Conservation (phyloP, 2,329 filamentous ascomycete species). For the Trichoderma koningii region DNA sequence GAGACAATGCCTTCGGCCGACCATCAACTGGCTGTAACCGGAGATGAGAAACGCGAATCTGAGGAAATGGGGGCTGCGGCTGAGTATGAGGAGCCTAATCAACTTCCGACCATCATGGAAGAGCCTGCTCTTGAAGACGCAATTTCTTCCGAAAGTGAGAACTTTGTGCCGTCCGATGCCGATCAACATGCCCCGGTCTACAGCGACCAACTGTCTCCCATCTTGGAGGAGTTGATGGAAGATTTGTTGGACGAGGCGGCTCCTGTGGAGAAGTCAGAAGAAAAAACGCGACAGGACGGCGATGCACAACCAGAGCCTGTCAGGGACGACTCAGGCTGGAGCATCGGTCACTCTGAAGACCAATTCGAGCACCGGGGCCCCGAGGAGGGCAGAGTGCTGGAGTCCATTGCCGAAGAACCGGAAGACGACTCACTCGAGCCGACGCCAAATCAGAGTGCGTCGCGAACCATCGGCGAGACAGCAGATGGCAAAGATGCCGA, state of each 20-base stretch:
- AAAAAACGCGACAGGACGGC: background rate
- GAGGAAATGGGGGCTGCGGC: background rate
- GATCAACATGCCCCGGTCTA: background rate
- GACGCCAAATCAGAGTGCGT: background rate
- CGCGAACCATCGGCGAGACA: background rate
- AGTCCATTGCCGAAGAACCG: background rate
- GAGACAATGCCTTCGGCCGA: background rate
- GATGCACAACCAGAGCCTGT: background rate
- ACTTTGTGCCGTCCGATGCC: background rate
- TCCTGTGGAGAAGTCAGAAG: slow-evolving; percentile 8
- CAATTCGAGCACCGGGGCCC: background rate
- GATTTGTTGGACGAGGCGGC: slow-evolving; percentile 3
- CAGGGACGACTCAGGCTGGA: background rate
- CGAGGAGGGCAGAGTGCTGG: background rate
- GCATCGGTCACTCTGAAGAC: background rate
- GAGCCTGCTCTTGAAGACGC: slow-evolving; percentile 12
- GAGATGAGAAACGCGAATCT: background rate
- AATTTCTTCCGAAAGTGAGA: background rate
- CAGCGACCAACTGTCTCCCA: slow-evolving; percentile 17
- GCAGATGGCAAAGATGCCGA: background rate
- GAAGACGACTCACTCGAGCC: background rate
- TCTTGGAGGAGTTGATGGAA: slow-evolving; percentile 15
- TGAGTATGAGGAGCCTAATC: background rate
- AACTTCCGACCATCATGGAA: slow-evolving; percentile 14
- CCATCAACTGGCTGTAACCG: background rate